A percentile compares a stretch with the other conserved stretches of the same genome.
Conservation (phyloP, 768 basidiomycete species). For the Boletus edulis region DNA sequence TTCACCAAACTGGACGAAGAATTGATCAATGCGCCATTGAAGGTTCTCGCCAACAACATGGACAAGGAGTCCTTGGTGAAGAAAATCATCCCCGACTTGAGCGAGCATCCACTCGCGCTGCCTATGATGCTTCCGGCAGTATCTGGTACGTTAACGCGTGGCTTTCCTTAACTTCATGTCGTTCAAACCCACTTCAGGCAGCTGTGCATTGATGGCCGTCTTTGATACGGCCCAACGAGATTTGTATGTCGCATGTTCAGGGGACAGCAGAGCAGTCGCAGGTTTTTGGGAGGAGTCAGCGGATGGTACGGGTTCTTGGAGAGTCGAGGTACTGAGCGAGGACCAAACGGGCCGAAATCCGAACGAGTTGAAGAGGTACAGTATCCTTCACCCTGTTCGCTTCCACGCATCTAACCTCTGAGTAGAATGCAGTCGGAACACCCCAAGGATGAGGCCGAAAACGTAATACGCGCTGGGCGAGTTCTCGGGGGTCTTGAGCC, state of each 20-base stretch:
- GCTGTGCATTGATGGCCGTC: constrained; percentile 86
- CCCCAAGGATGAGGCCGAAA: constrained; percentile 66
- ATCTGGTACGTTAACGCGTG: constrained; percentile 46
- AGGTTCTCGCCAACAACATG: constrained; percentile 59
- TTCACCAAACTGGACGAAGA: constrained; percentile 86
- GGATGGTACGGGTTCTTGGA: constrained; percentile 76
- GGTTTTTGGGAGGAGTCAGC: constrained; percentile 78
- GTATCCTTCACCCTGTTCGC: neutral
- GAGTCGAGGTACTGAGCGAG: constrained; percentile 90
- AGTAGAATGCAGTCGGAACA: constrained; percentile 78
- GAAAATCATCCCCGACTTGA: constrained; percentile 60
- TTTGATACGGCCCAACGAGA: constrained; percentile 82
- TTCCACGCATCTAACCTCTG: neutral
- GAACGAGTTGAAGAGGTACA: constrained; percentile 78
- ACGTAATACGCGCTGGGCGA: constrained; percentile 77
- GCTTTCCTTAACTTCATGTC: neutral
- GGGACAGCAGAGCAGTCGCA: constrained; percentile 94
- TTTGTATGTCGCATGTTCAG: constrained; percentile 88
- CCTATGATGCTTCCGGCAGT: constrained; percentile 81
- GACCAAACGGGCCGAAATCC: constrained; percentile 95
- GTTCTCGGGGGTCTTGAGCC: constrained; percentile 89
- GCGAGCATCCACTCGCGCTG: constrained; percentile 66
- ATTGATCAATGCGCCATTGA: constrained; percentile 74
- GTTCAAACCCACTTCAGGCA: constrained; percentile 48
- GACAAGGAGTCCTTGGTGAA: constrained; percentile 50